phyloP scores from a whole-genome alignment of 108 stramenopile genomes.

The Conticribra guillardii region DNA sequence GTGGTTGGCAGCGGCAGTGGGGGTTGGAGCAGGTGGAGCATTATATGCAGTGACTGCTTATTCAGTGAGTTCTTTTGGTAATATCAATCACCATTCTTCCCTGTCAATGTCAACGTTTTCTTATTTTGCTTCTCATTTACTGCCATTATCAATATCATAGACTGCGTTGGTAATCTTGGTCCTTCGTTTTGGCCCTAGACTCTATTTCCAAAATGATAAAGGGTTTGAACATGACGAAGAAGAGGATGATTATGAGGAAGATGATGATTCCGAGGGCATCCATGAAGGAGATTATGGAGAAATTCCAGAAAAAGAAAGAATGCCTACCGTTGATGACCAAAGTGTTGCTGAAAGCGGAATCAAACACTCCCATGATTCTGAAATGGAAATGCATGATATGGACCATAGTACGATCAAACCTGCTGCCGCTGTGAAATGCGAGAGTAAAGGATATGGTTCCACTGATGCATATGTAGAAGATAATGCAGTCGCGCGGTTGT shows the following conservation, averaged over 20 bases:
- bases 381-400: too few species aligned
- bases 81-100: neutral
- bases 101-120: neutral
- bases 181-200: slow-evolving; percentile 26
- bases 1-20: slow-evolving; percentile 33
- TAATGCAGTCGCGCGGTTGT: slow-evolving; percentile 2
- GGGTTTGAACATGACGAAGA: slow-evolving; percentile 28
- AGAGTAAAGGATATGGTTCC: slow-evolving; percentile 15
- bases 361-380: too few species aligned
- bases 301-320: neutral
- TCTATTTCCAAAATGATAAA: slow-evolving; percentile 22
- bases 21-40: slow-evolving; percentile 45
- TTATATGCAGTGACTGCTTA: slow-evolving; percentile 44
- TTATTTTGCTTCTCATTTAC: neutral
- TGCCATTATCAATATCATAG: neutral
- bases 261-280: slow-evolving; percentile 13
- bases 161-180: slow-evolving; percentile 27
- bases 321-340: neutral
- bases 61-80: slow-evolving; percentile 10
- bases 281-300: neutral
- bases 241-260: slow-evolving; percentile 5
- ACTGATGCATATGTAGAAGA: neutral
- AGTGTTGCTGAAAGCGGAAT: neutral
- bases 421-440: too few species aligned
- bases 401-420: neutral